These are phyloP conservation scores for Punica granatum DNA, from an alignment of 345 rosid species.

Conservation along the genomic window DNA sequence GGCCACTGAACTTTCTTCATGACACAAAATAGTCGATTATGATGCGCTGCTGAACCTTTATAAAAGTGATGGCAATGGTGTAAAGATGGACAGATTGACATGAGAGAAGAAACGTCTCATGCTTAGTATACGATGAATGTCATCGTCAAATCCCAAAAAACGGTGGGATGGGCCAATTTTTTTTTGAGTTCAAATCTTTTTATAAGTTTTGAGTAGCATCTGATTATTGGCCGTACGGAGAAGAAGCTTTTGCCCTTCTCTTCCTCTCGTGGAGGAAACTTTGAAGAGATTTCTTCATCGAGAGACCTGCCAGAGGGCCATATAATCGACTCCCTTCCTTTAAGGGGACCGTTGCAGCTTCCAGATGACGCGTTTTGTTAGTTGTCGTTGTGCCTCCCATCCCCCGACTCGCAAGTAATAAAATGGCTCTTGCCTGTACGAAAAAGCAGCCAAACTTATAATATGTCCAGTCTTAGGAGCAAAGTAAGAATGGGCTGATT, in stretches of 20 bases:
- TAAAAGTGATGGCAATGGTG: too few relatives aligned
- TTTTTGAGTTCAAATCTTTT: background rate
- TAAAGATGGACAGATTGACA: too few relatives aligned
- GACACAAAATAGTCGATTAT: too few relatives aligned
- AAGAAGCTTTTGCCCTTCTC: constrained; percentile 14
- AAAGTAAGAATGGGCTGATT: too few relatives aligned
- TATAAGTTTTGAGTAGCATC: background rate
- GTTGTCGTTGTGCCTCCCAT: constrained; percentile 11
- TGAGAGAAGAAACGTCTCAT: background rate
- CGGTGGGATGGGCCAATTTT: background rate
- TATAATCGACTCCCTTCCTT: constrained; percentile 4
- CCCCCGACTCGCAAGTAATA: constrained; percentile 17
- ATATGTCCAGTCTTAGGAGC: too few relatives aligned
- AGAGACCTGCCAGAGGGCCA: constrained; percentile 13
- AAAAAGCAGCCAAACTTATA: too few relatives aligned
- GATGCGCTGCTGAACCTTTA: too few relatives aligned
- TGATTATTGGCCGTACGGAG: background rate
- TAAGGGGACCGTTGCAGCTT: background rate
- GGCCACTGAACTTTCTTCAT: too few relatives aligned
- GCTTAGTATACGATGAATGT: background rate
- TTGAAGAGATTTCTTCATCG: constrained; percentile 34
- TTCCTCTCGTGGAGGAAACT: constrained; percentile 31
- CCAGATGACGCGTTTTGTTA: background rate
- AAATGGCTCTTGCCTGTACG: constrained; percentile 25
- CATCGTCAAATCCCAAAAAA: background rate